phyloP scores from a whole-genome alignment of 208 protist species.

The Leishmania mexicana region DNA sequence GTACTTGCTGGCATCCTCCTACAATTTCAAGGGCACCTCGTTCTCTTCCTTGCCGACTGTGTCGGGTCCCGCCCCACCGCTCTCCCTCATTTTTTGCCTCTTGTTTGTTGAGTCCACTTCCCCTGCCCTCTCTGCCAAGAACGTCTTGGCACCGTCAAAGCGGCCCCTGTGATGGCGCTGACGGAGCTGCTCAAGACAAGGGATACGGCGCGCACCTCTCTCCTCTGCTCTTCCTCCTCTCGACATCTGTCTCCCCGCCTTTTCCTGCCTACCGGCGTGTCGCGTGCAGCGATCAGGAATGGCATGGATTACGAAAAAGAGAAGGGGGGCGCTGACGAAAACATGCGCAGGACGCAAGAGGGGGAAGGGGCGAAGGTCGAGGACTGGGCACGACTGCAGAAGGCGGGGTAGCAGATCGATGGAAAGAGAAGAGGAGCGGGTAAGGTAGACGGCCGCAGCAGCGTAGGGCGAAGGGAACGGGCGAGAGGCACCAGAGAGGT shows the following conservation, averaged over 20 bases:
- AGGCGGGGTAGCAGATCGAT: not conserved
- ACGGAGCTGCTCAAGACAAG: not conserved
- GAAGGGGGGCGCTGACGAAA: not conserved
- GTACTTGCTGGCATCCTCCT: not conserved
- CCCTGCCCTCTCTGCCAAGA: not conserved
- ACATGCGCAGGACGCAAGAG: not conserved
- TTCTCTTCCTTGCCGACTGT: not conserved
- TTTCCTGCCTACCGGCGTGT: not conserved
- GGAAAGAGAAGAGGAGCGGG: not conserved
- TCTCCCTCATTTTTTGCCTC: too few species aligned
- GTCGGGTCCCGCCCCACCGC: too few species aligned
- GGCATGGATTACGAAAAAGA: not conserved
- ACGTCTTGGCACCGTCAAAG: not conserved
- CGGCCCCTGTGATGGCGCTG: not conserved
- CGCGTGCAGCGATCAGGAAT: not conserved
- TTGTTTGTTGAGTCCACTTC: not conserved
- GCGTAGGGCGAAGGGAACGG: not conserved
- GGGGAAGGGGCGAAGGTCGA: not conserved
- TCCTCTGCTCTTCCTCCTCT: not conserved
- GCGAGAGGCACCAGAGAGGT: too few species aligned
- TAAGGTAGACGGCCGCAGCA: not conserved
- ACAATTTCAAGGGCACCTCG: not conserved
- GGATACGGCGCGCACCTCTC: not conserved
- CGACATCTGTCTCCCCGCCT: not conserved
- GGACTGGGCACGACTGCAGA: not conserved